Evolutionary conservation across 202 grass and related monocot genomes (phyloP), one percentile per base, ranked within the genome.

Genomic region (Zizania palustris): DNA sequence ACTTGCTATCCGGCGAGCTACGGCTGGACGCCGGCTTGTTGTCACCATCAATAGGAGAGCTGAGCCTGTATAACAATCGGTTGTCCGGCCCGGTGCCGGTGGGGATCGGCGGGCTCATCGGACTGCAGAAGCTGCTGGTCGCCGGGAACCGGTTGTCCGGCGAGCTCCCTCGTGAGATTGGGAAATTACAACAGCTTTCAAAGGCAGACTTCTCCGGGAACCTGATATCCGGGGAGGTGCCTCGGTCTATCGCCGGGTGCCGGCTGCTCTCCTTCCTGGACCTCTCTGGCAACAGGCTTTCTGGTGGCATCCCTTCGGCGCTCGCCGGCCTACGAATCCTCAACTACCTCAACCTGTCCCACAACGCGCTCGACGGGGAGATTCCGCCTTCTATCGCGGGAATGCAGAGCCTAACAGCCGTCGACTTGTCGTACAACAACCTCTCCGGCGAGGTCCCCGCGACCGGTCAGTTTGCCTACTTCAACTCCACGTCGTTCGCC

Each of bases 361-460:
- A 59, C 59, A 97, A 97, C 78, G 65, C 77, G 37, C 91, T 97
- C 3, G 65, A 71, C 2, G 95, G 95, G 20, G 68, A 37, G 46
- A 97, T 97, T 19, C 91, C 94, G 2, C 59, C 87, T 0, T 39
- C 87, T n/a, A 88, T 97, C 22, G 90, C 94, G 5, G 86, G 85
- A 48, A 92, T 97, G 95, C 95, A 97, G 89, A 97, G 95, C 81
- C 64, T 97, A 14, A 97, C 95, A 2, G 89, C 95, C 5, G 85
- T 97, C 11, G 95, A 97, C 54, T 94, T 97, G 81, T 97, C 95
- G 1, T 88, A 94, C 77, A 97, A 97, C 83, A 76, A 85, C 6
- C 89, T 97, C 22, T 85, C 89, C 2, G 95, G 95, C 12, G 72
- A 86, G 65, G 89, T 97, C 11, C 91, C 91, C 0, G 63, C 53